Conservation (phyloP, 352 stramenopile species). For the Phytophthora cactorum region DNA sequence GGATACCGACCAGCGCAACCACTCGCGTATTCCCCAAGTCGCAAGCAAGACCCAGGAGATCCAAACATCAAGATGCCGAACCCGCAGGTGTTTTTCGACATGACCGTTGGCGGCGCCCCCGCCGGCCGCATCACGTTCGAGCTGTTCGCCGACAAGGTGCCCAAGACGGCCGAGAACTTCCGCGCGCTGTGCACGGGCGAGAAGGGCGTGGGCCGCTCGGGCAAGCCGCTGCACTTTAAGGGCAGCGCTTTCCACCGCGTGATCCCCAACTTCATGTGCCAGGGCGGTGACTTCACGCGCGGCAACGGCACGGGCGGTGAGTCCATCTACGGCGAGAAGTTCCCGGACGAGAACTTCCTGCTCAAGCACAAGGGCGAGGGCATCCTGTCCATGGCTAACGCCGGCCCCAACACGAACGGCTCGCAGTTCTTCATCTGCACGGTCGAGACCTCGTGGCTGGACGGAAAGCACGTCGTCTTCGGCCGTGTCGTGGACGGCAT, state of each 20-base stretch:
- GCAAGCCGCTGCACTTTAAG: slow-evolving; percentile 88
- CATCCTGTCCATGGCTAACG: slow-evolving; percentile 97
- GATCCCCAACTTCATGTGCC: slow-evolving; percentile 95
- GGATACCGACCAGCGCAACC: slow-evolving; percentile 4
- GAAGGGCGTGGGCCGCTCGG: slow-evolving; percentile 84
- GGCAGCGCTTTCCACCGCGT: slow-evolving; percentile 93
- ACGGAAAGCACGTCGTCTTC: slow-evolving; percentile 95
- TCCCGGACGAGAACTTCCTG: slow-evolving; percentile 97
- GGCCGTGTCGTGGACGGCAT: slow-evolving; percentile 96
- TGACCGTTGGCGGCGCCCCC: slow-evolving; percentile 93
- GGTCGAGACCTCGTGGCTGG: slow-evolving; percentile 90
- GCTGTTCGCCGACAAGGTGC: slow-evolving; percentile 89
- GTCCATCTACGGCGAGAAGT: slow-evolving; percentile 96
- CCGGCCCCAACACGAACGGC: slow-evolving; percentile 96
- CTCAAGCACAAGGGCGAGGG: slow-evolving; percentile 91
- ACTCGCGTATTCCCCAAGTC: slow-evolving; percentile 44
- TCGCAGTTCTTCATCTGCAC: slow-evolving; percentile 98
- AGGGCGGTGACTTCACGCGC: slow-evolving; percentile 97
- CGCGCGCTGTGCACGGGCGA: slow-evolving; percentile 98
- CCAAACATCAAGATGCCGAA: slow-evolving; percentile 74
- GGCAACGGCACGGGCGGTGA: slow-evolving; percentile 92
- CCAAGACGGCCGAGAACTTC: slow-evolving; percentile 99
- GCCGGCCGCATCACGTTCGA: slow-evolving; percentile 92
- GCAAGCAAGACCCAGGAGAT: slow-evolving; percentile 34
- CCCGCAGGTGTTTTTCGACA: slow-evolving; percentile 98